Conservation (phyloP, 2,329 filamentous ascomycete species). For the Calonectria multiphialidica region DNA sequence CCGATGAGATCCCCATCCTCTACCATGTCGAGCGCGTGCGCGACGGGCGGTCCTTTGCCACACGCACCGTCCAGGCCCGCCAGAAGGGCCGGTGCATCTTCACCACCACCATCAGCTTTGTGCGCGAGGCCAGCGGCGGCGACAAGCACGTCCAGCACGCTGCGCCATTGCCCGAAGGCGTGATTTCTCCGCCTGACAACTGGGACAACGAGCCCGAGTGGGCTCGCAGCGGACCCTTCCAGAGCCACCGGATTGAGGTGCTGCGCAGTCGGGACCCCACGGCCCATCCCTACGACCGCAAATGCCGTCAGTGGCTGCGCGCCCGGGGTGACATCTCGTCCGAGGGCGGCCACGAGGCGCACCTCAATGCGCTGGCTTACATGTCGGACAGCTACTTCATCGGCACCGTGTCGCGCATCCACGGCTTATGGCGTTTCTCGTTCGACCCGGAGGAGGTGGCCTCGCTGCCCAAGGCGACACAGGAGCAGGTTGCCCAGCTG, state of each 20-base stretch:
- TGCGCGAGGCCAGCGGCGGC: slow-evolving; percentile 71
- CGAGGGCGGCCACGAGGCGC: slow-evolving; percentile 80
- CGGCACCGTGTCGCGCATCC: slow-evolving; percentile 85
- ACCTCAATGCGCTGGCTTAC: slow-evolving; percentile 91
- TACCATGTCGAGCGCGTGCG: slow-evolving; percentile 96
- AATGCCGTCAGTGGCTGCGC: slow-evolving; percentile 80
- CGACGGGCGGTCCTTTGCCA: slow-evolving; percentile 90
- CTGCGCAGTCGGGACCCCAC: slow-evolving; percentile 51
- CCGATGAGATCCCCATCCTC: slow-evolving; percentile 85
- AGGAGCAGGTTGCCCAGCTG: slow-evolving; percentile 51
- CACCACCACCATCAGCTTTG: slow-evolving; percentile 93
- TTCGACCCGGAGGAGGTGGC: slow-evolving; percentile 66
- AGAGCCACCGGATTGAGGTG: slow-evolving; percentile 58
- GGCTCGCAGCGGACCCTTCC: slow-evolving; percentile 62
- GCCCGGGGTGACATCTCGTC: slow-evolving; percentile 80
- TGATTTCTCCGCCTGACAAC: slow-evolving; percentile 52
- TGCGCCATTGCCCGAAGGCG: slow-evolving; percentile 65
- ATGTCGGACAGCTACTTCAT: slow-evolving; percentile 95
- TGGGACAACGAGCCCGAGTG: slow-evolving; percentile 61
- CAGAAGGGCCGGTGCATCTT: slow-evolving; percentile 93
- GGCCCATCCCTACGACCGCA: slow-evolving; percentile 73
- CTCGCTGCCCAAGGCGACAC: slow-evolving; percentile 57
- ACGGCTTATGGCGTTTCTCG: slow-evolving; percentile 82
- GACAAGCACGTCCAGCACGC: slow-evolving; percentile 72
- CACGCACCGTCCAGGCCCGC: slow-evolving; percentile 93